Percentiles rank a stretch among this genome's conserved stretches.
Evolutionary conservation across 192 early-diverging fungal species (phyloP).

Genomic region (Piromyces finnis): DNA sequence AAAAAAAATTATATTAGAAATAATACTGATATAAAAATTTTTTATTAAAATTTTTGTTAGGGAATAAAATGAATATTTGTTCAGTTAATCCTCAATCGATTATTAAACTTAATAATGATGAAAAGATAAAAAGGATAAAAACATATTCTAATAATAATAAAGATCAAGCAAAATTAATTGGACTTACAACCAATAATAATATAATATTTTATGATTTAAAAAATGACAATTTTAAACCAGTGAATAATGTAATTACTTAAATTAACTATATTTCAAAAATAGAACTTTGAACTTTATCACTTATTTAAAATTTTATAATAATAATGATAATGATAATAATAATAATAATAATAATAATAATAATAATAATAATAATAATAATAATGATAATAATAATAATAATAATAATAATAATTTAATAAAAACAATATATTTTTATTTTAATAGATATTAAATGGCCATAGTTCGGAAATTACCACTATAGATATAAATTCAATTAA

Average conservation of each 20-base stretch:
- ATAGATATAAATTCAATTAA: background rate
- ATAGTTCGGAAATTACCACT: background rate
- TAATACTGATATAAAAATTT: too few species aligned
- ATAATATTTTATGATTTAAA: background rate
- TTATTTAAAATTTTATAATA: too few species aligned
- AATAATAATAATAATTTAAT: too few species aligned
- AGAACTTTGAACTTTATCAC: too few species aligned
- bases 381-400: too few species aligned
- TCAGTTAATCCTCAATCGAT: background rate
- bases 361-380: too few species aligned
- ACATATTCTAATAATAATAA: background rate
- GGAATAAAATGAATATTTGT: background rate
- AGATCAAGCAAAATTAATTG: background rate
- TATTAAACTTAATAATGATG: background rate
- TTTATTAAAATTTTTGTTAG: background rate
- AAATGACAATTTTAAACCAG: background rate
- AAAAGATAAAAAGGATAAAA: background rate
- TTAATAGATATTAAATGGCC: background rate
- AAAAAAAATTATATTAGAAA: too few species aligned
- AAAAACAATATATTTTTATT: background rate
- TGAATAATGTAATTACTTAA: background rate
- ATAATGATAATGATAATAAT: too few species aligned
- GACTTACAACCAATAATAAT: background rate
- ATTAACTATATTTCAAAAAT: too few species aligned
- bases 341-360: too few species aligned